These are phyloP conservation scores for Penicillium verhagenii DNA, from an alignment of 495 filamentous ascomycete genomes.

Conservation along the genomic window DNA sequence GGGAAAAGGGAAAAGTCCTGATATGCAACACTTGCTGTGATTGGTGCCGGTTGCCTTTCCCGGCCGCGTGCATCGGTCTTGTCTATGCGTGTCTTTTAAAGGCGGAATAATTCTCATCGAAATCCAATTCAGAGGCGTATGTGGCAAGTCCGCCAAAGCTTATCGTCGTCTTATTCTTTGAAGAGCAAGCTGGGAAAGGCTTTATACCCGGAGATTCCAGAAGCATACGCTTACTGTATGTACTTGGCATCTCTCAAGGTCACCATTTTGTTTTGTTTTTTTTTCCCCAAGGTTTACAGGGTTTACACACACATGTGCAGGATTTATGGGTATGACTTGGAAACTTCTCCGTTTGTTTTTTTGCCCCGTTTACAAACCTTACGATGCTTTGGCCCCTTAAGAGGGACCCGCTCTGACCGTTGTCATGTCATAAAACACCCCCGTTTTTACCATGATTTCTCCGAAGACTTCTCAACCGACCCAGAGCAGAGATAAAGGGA, in stretches of 20 bases:
- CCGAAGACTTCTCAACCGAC: not conserved
- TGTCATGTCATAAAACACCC: conserved; percentile 7
- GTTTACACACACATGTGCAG: no score
- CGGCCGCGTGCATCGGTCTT: conserved; percentile 21
- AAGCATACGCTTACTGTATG: no score
- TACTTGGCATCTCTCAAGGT: no score
- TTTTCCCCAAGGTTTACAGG: not conserved
- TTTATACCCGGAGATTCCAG: no score
- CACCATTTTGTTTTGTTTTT: no score
- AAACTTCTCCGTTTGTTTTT: not conserved
- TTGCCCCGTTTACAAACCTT: conserved; percentile 1
- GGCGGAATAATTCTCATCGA: not conserved
- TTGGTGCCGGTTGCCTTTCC: conserved; percentile 25
- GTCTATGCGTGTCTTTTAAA: not conserved
- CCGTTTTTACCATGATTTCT: conserved; percentile 1
- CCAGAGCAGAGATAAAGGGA: not conserved
- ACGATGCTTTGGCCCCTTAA: conserved; percentile 6
- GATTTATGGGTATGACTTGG: no score
- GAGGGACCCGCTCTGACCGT: conserved; percentile 7
- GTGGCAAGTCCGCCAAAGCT: not conserved
- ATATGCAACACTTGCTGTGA: no score
- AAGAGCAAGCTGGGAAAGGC: no score
- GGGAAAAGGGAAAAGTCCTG: not conserved
- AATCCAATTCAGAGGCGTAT: no score
- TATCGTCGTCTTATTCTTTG: no score